Base-by-base conservation (phyloP, 1,284 basidiomycete species). In the Ustilago xerochloae region DNA sequence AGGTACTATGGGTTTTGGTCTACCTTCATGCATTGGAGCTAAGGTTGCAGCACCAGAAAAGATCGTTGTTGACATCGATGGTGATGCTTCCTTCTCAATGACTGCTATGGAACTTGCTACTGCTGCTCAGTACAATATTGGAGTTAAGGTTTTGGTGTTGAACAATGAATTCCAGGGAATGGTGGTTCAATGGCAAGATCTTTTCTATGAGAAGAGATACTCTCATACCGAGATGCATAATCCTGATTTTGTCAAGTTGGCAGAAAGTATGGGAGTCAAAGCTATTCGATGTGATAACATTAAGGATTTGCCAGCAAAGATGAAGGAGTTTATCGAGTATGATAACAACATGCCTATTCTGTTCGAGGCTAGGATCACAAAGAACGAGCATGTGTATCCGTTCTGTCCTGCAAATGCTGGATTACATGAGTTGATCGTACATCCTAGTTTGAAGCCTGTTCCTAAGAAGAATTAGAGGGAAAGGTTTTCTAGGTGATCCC, bases 291-390 rank as follows among this genome's bases (percentile, higher is more conserved):
- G 91, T 84, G 86, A 88, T 48, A 89, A 83, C 35, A 84, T 88
- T 7, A 90, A 88, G 41, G 95, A 99, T 60, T 88, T 99, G 13
- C 93, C 93, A 0, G 90, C 88, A 38, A 96, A 92, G 88, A 98
- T 99, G 94, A 94, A 94, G 87, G 95, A 98, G 88, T 97, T 99
- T 86, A 88, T 99, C 79, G 94, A 96, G 87, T 97, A 96, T 85
- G 92, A 94, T 74, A 91, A 90, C 74, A 88, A 88, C 64, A 91
- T 90, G 86, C 96, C 96, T 2, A 89, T 98, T 46, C 85, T 99
- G 71, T 88, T 99, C 87, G 95, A 99, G 86, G 96, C 93, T 82
- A 62, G 91, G 61, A 93, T 97, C 33, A 90, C 92, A 85, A 89
- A 88, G 80, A 90, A 90, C 78, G 95, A 97, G 87, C 94, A 97